A percentile compares a stretch with the other conserved stretches of the same genome.
Evolutionary conservation across 352 stramenopile species (phyloP).

Genomic region (Halophytophthora polymorphica): DNA sequence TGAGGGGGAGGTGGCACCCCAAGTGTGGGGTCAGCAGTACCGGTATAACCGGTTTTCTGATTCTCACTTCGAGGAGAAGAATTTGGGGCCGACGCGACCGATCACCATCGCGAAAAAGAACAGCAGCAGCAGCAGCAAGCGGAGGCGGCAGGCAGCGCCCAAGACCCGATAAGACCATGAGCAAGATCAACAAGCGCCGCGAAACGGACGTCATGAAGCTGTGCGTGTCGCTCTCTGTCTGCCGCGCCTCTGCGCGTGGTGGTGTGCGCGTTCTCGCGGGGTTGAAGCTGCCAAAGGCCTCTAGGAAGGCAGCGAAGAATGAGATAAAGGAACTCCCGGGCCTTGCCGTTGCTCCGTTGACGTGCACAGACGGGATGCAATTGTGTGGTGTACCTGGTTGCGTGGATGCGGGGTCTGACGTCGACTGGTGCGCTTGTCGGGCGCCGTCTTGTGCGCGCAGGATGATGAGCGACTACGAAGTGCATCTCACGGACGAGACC

Average conservation of each 20-base stretch:
- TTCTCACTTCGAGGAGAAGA: constrained; percentile 28
- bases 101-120: constrained; percentile 5
- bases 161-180: constrained; percentile 29
- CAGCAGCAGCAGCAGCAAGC: constrained; percentile 12
- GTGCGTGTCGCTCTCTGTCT: constrained; percentile 26
- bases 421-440: no score
- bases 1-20: constrained; percentile 19
- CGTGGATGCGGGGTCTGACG: no score
- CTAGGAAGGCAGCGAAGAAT: no score
- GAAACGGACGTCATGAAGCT: constrained; percentile 92
- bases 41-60: constrained; percentile 4
- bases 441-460: constrained; percentile 23
- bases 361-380: neutral
- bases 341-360: constrained; percentile 1
- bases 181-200: constrained; percentile 76
- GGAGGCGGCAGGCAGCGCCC: constrained; percentile 5
- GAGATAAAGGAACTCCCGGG: neutral
- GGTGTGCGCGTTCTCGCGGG: neutral
- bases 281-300: neutral
- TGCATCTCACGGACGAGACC: constrained; percentile 79
- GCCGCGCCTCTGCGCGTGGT: neutral
- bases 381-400: no score
- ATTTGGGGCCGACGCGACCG: no score
- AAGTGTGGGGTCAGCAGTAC: constrained; percentile 18
- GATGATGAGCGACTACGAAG: constrained; percentile 91